phyloP scores from a whole-genome alignment of 78 protist species.

The Dictyostelium intermedium region DNA sequence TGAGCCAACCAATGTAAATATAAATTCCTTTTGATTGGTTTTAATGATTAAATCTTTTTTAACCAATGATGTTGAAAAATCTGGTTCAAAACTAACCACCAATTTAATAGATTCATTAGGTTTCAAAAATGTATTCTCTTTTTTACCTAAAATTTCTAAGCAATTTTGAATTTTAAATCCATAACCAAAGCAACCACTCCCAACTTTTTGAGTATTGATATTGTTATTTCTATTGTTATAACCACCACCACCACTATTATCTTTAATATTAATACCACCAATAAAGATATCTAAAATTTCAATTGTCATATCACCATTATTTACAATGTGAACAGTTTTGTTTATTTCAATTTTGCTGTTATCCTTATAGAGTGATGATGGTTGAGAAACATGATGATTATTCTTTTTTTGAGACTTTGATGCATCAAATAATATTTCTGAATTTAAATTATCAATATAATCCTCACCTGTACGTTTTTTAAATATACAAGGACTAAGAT shows the following conservation, averaged over 20 bases:
- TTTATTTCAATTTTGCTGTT: slow-evolving; percentile 9
- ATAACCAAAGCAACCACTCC: slow-evolving; percentile 16
- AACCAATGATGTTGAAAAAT: slow-evolving; percentile 45
- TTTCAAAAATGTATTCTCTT: not conserved
- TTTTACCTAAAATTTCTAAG: not conserved
- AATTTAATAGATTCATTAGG: slow-evolving; percentile 30
- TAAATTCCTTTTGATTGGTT: slow-evolving; percentile 52
- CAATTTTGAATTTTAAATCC: slow-evolving; percentile 56
- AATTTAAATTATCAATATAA: slow-evolving; percentile 30
- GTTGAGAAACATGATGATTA: not conserved
- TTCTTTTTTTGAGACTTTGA: not conserved
- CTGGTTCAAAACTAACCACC: slow-evolving; percentile 26
- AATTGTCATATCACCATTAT: slow-evolving; percentile 32
- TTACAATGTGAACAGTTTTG: slow-evolving; percentile 37
- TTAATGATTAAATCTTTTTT: slow-evolving; percentile 21
- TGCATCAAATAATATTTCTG: slow-evolving; percentile 58
- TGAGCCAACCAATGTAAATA: slow-evolving; percentile 31
- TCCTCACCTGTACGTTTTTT: not conserved
- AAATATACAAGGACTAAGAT: slow-evolving; percentile 65
- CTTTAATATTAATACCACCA: not conserved
- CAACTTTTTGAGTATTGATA: not conserved
- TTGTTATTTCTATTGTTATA: not conserved
- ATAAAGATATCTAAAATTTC: slow-evolving; percentile 51
- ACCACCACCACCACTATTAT: not conserved
- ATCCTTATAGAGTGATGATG: not conserved